A percentile compares a stretch with the other conserved stretches of the same genome.
Conservation (phyloP, 1,139 yeast species). For the Pichia kudriavzevii region DNA sequence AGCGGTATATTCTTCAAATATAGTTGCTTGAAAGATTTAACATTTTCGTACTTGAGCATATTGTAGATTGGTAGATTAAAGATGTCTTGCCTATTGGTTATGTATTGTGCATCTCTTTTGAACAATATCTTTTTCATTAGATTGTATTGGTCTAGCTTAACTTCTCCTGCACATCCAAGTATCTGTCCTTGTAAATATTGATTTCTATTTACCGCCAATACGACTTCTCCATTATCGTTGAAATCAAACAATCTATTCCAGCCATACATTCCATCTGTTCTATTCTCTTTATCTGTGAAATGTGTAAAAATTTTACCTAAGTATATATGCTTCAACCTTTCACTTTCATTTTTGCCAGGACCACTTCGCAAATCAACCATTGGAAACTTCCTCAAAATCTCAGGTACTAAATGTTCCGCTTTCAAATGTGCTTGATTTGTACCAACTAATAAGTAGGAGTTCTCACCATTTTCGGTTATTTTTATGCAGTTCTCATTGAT, state of each 20-base stretch:
- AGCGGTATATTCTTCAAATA: background rate
- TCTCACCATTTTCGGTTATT: background rate
- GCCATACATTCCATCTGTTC: slow-evolving; percentile 8
- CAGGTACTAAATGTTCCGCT: slow-evolving; percentile 6
- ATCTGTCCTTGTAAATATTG: slow-evolving; percentile 10
- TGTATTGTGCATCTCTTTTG: background rate
- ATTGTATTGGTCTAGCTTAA: slow-evolving; percentile 4
- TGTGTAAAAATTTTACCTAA: slow-evolving; percentile 1
- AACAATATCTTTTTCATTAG: background rate
- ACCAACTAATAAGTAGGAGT: slow-evolving; percentile 3
- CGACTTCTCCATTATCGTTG: background rate
- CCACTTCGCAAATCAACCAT: too few species aligned
- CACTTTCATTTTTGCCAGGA: background rate
- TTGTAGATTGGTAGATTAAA: slow-evolving; percentile 3
- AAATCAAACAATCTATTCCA: slow-evolving; percentile 9
- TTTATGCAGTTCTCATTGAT: slow-evolving; percentile 9
- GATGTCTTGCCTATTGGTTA: background rate
- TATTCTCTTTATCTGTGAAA: slow-evolving; percentile 1
- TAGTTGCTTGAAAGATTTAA: background rate
- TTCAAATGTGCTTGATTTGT: slow-evolving; percentile 6
- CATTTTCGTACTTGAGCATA: too few species aligned
- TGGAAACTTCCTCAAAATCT: slow-evolving; percentile 4
- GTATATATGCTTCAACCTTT: background rate
- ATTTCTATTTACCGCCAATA: too few species aligned
- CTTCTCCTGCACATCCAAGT: slow-evolving; percentile 9